phyloP scores from a whole-genome alignment of 371 early-diverging fungal species.

The Mucor indicus region DNA sequence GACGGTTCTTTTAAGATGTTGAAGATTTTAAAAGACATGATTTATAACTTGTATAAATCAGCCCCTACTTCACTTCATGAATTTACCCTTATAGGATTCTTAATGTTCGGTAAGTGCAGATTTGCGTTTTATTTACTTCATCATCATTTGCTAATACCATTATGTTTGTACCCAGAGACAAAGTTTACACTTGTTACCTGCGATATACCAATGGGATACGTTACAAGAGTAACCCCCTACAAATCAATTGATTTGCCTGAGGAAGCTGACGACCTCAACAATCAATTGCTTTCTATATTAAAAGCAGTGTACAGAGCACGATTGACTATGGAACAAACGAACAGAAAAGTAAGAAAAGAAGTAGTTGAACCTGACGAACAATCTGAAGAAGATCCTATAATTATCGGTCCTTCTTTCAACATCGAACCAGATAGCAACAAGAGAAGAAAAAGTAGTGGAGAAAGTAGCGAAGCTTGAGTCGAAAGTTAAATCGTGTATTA shows the following conservation, averaged over 20 bases:
- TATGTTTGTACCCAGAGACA: slow-evolving; percentile 13
- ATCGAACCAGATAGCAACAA: no score
- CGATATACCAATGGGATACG: slow-evolving; percentile 12
- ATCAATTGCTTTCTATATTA: slow-evolving; percentile 13
- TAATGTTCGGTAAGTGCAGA: slow-evolving; percentile 11
- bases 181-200: slow-evolving; percentile 16
- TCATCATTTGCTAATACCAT: slow-evolving; percentile 8
- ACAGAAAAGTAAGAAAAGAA: slow-evolving; percentile 1
- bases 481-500: no score
- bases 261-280: slow-evolving; percentile 12
- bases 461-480: no score
- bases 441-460: no score
- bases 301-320: slow-evolving; percentile 7
- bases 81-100: slow-evolving; percentile 11
- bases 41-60: slow-evolving; percentile 13
- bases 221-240: slow-evolving; percentile 12
- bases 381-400: no score
- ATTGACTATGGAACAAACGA: slow-evolving; percentile 9
- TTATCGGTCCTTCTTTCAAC: no score
- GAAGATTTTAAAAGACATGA: slow-evolving; percentile 15
- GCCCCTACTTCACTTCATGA: slow-evolving; percentile 10
- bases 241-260: slow-evolving; percentile 9
- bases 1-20: slow-evolving; percentile 14
- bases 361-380: slow-evolving; percentile 1
- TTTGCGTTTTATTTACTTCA: slow-evolving; percentile 13